A percentile compares a stretch with the other conserved stretches of the same genome.
Conservation (phyloP, 139 green algal species). For the Monoraphidium neglectum region DNA sequence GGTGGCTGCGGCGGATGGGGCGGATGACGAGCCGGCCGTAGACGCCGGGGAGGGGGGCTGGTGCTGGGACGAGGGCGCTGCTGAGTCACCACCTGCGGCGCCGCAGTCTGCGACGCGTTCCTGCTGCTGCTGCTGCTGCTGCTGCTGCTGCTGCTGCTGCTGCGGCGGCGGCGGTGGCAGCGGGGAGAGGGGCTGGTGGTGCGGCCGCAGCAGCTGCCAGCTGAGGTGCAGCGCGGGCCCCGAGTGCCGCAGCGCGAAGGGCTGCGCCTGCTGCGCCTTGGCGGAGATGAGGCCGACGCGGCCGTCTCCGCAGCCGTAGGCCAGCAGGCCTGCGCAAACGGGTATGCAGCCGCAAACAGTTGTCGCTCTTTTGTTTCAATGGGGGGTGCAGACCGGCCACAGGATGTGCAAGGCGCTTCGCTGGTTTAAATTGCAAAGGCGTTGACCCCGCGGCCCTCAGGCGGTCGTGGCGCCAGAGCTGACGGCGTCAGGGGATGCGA, state of each 20-base stretch:
- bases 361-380: neutral
- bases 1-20: too few species aligned
- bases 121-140: constrained; percentile 11
- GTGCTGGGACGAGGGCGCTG: neutral
- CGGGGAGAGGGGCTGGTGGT: too few species aligned
- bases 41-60: too few species aligned
- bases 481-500: neutral
- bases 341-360: neutral
- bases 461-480: neutral
- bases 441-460: neutral
- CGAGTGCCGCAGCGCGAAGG: constrained; percentile 34
- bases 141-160: constrained; percentile 17
- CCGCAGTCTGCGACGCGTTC: too few species aligned
- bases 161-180: constrained; percentile 1
- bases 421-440: neutral
- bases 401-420: neutral
- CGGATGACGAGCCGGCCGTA: too few species aligned
- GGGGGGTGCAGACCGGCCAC: neutral
- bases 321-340: constrained; percentile 33
- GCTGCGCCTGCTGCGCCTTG: neutral
- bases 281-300: constrained; percentile 46
- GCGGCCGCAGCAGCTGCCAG: constrained; percentile 8
- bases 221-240: constrained; percentile 32
- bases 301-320: constrained; percentile 53
- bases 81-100: too few species aligned